phyloP scores from a whole-genome alignment of 352 stramenopile species.

The Phytophthora tentaculata region DNA sequence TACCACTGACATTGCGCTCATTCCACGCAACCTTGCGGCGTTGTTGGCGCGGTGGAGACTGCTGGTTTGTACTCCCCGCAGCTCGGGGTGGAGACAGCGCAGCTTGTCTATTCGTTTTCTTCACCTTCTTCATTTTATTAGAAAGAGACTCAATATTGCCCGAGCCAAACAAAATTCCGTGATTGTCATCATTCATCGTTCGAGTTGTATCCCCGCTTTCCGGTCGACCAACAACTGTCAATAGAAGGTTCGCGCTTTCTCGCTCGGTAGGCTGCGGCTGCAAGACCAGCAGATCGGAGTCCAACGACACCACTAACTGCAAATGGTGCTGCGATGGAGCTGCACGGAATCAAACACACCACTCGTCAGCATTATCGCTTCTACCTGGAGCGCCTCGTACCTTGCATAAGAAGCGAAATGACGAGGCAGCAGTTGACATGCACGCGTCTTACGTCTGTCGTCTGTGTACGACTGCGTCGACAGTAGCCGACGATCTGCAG shows the following conservation, averaged over 20 bases:
- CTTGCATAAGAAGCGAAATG: conserved; percentile 86
- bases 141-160: background rate
- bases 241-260: conserved; percentile 52
- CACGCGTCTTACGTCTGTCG: conserved; percentile 63
- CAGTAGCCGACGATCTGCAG: conserved; percentile 77
- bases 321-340: conserved; percentile 38
- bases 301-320: conserved; percentile 64
- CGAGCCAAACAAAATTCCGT: background rate
- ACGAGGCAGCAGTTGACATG: conserved; percentile 88
- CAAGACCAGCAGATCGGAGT: conserved; percentile 76
- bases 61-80: conserved; percentile 23
- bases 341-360: conserved; percentile 9
- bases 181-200: background rate
- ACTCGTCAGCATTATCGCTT: background rate
- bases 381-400: conserved; percentile 32
- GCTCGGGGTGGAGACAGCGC: conserved; percentile 19
- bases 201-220: conserved; percentile 34
- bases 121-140: conserved; percentile 23
- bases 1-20: conserved; percentile 1
- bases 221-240: conserved; percentile 56
- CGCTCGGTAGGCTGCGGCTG: conserved; percentile 46
- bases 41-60: conserved; percentile 21
- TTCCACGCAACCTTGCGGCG: conserved; percentile 18
- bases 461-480: conserved; percentile 50
- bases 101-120: conserved; percentile 21